Base-by-base conservation (phyloP, 225 moss, liverwort and hornwort species). In the Straminergon stramineum region DNA sequence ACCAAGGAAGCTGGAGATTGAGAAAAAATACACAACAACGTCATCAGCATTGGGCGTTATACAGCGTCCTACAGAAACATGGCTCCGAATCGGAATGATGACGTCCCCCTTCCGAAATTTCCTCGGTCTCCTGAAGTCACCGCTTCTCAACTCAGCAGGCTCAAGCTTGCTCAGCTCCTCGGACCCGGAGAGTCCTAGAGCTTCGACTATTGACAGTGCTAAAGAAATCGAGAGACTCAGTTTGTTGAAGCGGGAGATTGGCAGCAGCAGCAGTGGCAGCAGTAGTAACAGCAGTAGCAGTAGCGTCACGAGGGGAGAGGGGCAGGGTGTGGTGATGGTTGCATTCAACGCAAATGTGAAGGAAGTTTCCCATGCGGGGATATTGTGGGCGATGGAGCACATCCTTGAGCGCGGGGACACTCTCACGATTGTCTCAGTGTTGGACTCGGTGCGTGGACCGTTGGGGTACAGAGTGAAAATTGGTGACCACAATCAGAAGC, bases 321-420 rank as follows among this genome's bases (percentile, higher is more conserved):
- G 68, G 43, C 64, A 84, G 71, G 75, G 89, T 8, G 45, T 89
- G 32, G 91, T 93, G 67, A 62, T 93, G 56, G 89, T 94, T 41
- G 92, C 91, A 19, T 91, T 91, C 70, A 92, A 93, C 70, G 89
- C 90, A 43, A 90, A 86, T 52, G 89, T 89, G 85, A 90, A 75
- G 53, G 89, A 88, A 31, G 12, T 86, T 43, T 84, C 91, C 6
- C 90, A 89, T 45, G 74, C 53, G 48, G 89, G 89, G 17, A 90
- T 91, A 30, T 22, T 84, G 53, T 94, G 92, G 92, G 91, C 92
- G 39, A 85, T 94, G 89, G 82, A 92, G 87, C 81, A 93, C 81
- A 57, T 89, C 56, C 94, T 94, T 21, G 80, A 90, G 43, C 85
- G 88, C 67, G 90, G 90, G 48, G 91, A 94, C 66, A 88, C 75